Conservation (phyloP, 2,329 filamentous ascomycete species). For the Lasiodiplodia gonubiensis region DNA sequence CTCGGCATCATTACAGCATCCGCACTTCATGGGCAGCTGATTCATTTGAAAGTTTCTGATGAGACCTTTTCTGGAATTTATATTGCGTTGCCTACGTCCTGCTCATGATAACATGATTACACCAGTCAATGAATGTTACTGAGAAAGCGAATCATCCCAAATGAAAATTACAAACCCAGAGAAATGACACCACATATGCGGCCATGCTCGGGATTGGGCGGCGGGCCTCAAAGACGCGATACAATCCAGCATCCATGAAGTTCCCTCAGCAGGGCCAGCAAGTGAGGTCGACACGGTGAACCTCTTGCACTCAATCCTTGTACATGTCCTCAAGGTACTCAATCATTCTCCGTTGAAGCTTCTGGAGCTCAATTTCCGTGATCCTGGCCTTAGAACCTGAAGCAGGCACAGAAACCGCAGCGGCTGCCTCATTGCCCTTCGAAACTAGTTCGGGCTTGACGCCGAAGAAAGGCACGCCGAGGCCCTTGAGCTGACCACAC, state of each 20-base stretch:
- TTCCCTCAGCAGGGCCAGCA: not conserved
- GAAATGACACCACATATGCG: not conserved
- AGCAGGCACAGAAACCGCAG: not conserved
- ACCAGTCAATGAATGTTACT: not conserved
- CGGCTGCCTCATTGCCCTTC: constrained; percentile 33
- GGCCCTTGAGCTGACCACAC: constrained; percentile 58
- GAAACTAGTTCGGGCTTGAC: constrained; percentile 54
- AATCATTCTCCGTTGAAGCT: constrained; percentile 44
- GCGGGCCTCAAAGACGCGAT: not conserved
- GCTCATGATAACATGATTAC: not conserved
- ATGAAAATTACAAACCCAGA: not conserved
- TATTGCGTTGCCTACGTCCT: not conserved
- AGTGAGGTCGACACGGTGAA: not conserved
- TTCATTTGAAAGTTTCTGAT: not conserved
- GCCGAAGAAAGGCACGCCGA: constrained; percentile 68
- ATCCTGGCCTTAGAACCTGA: constrained; percentile 33
- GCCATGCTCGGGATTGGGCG: not conserved
- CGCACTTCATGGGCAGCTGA: not conserved
- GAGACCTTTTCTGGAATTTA: not conserved
- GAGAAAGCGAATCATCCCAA: not conserved
- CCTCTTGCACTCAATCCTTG: constrained; percentile 37
- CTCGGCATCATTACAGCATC: not conserved
- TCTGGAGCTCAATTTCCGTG: constrained; percentile 40
- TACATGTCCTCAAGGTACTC: constrained; percentile 48
- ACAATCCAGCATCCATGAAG: not conserved